These are phyloP conservation scores for Flaveria ramosissima DNA, from an alignment of 129 eudicot genomes.

Conservation along the genomic window DNA sequence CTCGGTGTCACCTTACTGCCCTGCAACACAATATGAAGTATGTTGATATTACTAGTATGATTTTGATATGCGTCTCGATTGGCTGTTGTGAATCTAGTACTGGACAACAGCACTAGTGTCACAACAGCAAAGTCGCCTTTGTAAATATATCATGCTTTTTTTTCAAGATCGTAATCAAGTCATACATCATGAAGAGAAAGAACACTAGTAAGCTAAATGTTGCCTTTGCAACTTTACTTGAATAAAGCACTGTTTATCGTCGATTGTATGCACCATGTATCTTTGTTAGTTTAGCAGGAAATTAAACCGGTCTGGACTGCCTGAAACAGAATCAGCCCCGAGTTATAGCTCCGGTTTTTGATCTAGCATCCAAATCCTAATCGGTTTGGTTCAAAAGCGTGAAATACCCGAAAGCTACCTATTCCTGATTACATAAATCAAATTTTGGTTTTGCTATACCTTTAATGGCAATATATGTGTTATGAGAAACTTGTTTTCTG, in stretches of 20 bases:
- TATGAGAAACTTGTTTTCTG: no score
- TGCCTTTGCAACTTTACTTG: conserved; percentile 33
- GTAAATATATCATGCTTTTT: conserved; percentile 49
- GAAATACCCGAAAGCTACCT: no score
- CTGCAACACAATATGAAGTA: conserved; percentile 34
- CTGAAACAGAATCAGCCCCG: background rate
- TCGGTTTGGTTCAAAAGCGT: no score
- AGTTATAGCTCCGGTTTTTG: no score
- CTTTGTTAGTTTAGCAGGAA: background rate
- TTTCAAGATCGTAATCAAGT: conserved; percentile 35
- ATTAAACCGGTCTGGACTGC: no score
- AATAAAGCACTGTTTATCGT: conserved; percentile 20
- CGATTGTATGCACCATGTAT: background rate
- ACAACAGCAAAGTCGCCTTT: conserved; percentile 35
- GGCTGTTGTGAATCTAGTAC: conserved; percentile 32
- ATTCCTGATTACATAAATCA: no score
- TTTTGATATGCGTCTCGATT: conserved; percentile 27
- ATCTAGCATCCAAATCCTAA: no score
- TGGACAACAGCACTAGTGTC: conserved; percentile 13
- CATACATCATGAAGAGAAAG: conserved; percentile 28
- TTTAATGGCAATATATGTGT: no score
- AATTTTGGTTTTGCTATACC: no score
- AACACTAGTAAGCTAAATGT: conserved; percentile 26
- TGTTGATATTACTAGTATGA: conserved; percentile 31
- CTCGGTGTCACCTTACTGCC: conserved; percentile 27